A percentile compares a stretch with the other conserved stretches of the same genome.
phyloP scores from a whole-genome alignment of 495 filamentous ascomycete genomes.

The Extremus antarcticus region DNA sequence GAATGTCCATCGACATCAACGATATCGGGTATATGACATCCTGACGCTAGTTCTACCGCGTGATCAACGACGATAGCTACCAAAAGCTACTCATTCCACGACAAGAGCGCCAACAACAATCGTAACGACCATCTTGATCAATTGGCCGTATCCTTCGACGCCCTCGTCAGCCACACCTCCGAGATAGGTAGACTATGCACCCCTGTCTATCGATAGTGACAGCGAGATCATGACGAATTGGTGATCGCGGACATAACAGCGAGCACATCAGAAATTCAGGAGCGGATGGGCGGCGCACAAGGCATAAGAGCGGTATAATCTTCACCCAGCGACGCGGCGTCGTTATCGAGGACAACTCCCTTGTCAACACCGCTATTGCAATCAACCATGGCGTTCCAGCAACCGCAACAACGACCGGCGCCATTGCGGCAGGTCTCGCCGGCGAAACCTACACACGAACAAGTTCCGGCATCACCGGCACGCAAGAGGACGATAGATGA shows the following conservation, averaged over 20 bases:
- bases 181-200: too few relatives aligned
- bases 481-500: conserved; percentile 45
- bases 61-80: too few relatives aligned
- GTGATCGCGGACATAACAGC: not conserved
- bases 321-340: not conserved
- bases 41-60: too few relatives aligned
- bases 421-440: conserved; percentile 47
- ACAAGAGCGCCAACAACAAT: too few relatives aligned
- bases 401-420: conserved; percentile 51
- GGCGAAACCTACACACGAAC: conserved; percentile 29
- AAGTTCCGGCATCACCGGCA: conserved; percentile 26
- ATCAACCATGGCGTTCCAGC: conserved; percentile 67
- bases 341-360: not conserved
- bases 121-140: too few relatives aligned
- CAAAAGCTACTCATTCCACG: too few relatives aligned
- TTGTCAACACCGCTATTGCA: not conserved
- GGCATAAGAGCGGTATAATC: not conserved
- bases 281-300: not conserved
- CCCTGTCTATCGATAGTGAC: not conserved
- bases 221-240: not conserved
- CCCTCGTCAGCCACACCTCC: not conserved
- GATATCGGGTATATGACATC: too few relatives aligned
- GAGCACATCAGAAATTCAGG: not conserved
- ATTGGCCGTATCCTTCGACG: too few relatives aligned
- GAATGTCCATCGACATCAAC: too few relatives aligned